Evolutionary conservation across 306 rosid genomes (phyloP), one percentile per base, ranked within the genome.

Genomic region (Rosa persica): DNA sequence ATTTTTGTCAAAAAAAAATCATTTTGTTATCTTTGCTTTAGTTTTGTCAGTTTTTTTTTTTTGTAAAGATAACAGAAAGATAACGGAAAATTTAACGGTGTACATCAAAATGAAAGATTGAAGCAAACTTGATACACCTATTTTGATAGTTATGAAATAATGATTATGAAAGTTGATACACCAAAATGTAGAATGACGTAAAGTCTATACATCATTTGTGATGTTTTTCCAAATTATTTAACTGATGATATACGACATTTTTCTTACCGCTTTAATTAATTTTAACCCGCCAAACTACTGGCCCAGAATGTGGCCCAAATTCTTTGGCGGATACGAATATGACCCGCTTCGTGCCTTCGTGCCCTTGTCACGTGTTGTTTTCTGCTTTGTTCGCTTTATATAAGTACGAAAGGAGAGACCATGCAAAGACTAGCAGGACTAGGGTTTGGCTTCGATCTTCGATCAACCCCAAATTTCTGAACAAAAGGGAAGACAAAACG

Each of bases 291-390:
- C 40, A 23, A 57, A 60, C 67, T 7, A 13, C 34, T 22, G 10
- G 77, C 51, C 67, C 76, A 46, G 39, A 49, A 0, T 52, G 25
- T 15, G 52, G 39, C 77, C 77, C 67, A 69, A 16, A 34, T 27
- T 48, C 61, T 13, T 25, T 27, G 19, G 34, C 57, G 5, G 19
- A 38, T 38, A 7, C 8, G 22, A 54, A 73, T 15, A 20, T 4
- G 43, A 15, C 67, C 51, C 67, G 17, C 25, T 22, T 38, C 23
- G 65, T 72, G 22, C 51, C 23, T 74, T 73, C 62, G 62, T 61
- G 67, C 15, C 15, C 39, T 5, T 30, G 0, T 25, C 67, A 61
- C 39, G 67, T 61, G 67, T 30, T 4, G 2, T 5, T 34, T 61
- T 30, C 34, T 3, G 34, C 34, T 30, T 30, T 30, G 34, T 30